Conservation (phyloP, 2,329 filamentous ascomycete genomes). For the Diaporthe sp. region DNA sequence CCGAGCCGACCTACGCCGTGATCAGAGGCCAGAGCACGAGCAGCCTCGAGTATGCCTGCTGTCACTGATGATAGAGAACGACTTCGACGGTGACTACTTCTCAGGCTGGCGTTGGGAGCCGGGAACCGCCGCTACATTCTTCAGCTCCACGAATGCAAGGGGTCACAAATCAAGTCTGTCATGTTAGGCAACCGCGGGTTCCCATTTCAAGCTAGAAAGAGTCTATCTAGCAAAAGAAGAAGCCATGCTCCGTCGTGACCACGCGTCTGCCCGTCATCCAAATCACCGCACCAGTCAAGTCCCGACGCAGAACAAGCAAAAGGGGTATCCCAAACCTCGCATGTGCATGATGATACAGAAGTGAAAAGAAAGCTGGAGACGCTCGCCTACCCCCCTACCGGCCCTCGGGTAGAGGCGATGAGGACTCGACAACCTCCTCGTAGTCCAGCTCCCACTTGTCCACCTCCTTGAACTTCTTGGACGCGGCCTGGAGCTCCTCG, state of each 20-base stretch:
- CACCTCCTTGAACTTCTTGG: constrained; percentile 74
- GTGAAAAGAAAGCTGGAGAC: not conserved
- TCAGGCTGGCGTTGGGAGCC: not conserved
- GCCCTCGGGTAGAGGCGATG: constrained; percentile 57
- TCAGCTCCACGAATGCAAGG: not conserved
- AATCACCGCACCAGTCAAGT: constrained; percentile 19
- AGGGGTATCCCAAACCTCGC: constrained; percentile 31
- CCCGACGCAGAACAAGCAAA: constrained; percentile 19
- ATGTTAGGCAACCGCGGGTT: constrained; percentile 3
- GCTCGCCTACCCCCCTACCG: constrained; percentile 15
- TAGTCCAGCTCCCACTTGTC: constrained; percentile 76
- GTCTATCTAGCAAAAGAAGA: constrained; percentile 4
- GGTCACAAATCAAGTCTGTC: not conserved
- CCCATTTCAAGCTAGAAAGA: constrained; percentile 9
- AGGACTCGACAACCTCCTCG: constrained; percentile 69
- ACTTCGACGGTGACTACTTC: not conserved
- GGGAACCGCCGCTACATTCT: constrained; percentile 14
- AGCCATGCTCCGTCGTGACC: constrained; percentile 13
- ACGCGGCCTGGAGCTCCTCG: constrained; percentile 67
- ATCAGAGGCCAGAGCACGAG: not conserved
- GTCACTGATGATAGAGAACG: not conserved
- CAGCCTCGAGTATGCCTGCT: not conserved
- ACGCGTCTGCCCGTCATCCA: not conserved
- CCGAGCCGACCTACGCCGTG: not conserved
- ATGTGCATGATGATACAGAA: constrained; percentile 27